Evolutionary conservation across 371 early-diverging fungal genomes (phyloP), one percentile per base, ranked within the genome.

Genomic region (Mortierella polycephala): DNA sequence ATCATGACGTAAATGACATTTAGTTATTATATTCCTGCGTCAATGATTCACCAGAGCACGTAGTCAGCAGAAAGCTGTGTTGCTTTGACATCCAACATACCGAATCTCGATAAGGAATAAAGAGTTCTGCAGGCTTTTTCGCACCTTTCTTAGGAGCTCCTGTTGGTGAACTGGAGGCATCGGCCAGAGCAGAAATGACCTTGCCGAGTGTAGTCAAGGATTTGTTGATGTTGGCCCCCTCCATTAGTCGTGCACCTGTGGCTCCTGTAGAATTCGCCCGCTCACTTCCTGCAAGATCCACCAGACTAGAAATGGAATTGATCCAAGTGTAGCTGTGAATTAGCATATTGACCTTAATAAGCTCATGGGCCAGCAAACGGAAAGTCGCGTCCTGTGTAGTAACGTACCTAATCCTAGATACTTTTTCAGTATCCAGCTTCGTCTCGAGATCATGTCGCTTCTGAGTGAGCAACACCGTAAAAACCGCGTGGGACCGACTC

Each of bases 181-280:
- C 96, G 6, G 96, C 95, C 45, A 99, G 85, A 39, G 96, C 95
- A 12, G 93, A 92, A 65, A 99, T 99, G 18, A 99, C 99, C 69
- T 97, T 99, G 12, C 99, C 99, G 2, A 99, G 87, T 0, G 97
- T 90, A 39, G 96, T 94, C 9, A 99, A 85, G 5, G 96, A 95
- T 75, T 92, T 92, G 87, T 99, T 99, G 81, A 99, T 99, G 65
- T 96, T 94, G 37, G 96, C 96, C 14, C 99, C 99, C 86, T 99
- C 99, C 81, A 97, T 98, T 21, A 99, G 83, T 12, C 99, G 89
- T n/a, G 86, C 87, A 10, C 99, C 99, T 20, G 96, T 95, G 5
- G 98, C 98, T 47, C 98, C 96, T 0, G 99, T 99, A 57, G 95
- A 91, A 55, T 95, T 92, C 18, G 96, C 95, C 39, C 99, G 89